A percentile compares a stretch with the other conserved stretches of the same genome.
These are phyloP conservation scores for Ceratocystis ficicola DNA, from an alignment of 2,329 filamentous ascomycete genomes.

Conservation along the genomic window DNA sequence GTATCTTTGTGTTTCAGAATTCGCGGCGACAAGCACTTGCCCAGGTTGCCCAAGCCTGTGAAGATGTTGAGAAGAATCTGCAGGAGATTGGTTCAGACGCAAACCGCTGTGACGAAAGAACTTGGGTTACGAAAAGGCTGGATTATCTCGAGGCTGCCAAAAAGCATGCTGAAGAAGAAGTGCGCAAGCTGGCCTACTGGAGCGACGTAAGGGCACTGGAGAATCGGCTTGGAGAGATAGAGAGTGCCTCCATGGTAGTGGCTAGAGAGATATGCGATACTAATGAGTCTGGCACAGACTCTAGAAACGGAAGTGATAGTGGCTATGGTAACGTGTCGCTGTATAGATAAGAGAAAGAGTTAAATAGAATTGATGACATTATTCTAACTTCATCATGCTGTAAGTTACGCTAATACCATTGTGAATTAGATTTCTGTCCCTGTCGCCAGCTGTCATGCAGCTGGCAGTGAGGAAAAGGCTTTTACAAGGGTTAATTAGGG, in stretches of 20 bases:
- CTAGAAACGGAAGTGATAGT: neutral
- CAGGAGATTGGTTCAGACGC: conserved; percentile 32
- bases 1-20: conserved; percentile 75
- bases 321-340: neutral
- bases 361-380: neutral
- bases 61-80: conserved; percentile 33
- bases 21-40: conserved; percentile 67
- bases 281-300: neutral
- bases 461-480: neutral
- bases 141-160: conserved; percentile 63
- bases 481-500: no score
- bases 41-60: conserved; percentile 53
- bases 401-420: no score
- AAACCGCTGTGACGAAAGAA: conserved; percentile 31
- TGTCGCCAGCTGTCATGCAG: no score
- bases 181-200: conserved; percentile 75
- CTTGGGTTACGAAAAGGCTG: conserved; percentile 35
- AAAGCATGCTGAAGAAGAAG: conserved; percentile 65
- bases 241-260: conserved; percentile 33
- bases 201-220: conserved; percentile 66
- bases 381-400: no score
- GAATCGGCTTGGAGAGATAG: conserved; percentile 36
- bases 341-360: neutral
- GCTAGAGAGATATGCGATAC: conserved; percentile 23
- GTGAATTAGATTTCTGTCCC: no score